Base-by-base conservation (phyloP, 2,329 filamentous ascomycete genomes). In the Coniochaeta pulveracea region DNA sequence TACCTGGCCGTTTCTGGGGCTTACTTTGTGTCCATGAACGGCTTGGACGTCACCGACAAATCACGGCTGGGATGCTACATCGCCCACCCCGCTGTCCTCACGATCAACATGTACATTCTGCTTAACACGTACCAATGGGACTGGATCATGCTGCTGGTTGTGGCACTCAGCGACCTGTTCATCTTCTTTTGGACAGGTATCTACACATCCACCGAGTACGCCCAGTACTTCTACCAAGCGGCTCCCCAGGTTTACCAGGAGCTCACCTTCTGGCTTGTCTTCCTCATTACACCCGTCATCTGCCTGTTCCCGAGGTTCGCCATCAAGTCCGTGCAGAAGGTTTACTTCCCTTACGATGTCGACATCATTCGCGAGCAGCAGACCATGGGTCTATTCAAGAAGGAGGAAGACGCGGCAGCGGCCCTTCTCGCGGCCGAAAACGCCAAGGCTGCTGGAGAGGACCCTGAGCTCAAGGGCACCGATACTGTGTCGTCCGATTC, bases 61-160 rank as follows among this genome's bases (percentile, higher is more conserved):
- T 73, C 78, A 41, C 78, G 88, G 43, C 80, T 98, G 49, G 91
- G 91, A 47, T 73, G 85, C 34, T 93, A 91, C 54, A 76, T 95
- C 46, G 86, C 79, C 3, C 85, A 84, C 37, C 82, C 84, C 10
- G 78, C 85, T 6, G 79, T 98, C 37, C 62, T 93, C 44, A 80
- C 85, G 25, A 93, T 94, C 64, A 98, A 98, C 57, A 63, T 80
- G 38, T 98, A 96, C 62, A 85, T 98, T 45, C 65, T 98, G 43
- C 77, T 96, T 62, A 98, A 98, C 59, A 93, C 84, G 1, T 96
- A 94, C 57, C 76, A 89, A 39, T 98, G 91, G 91, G 91, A 98
- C 55, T 98, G 89, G 89, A 66, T 98, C 48, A 93, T 93, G 60
- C 58, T 88, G 15, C 63, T 94, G 38, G 80, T 95, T 40, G 80